Base-by-base conservation (phyloP, 306 rosid genomes). In the Cyclanthera cordifolia region DNA sequence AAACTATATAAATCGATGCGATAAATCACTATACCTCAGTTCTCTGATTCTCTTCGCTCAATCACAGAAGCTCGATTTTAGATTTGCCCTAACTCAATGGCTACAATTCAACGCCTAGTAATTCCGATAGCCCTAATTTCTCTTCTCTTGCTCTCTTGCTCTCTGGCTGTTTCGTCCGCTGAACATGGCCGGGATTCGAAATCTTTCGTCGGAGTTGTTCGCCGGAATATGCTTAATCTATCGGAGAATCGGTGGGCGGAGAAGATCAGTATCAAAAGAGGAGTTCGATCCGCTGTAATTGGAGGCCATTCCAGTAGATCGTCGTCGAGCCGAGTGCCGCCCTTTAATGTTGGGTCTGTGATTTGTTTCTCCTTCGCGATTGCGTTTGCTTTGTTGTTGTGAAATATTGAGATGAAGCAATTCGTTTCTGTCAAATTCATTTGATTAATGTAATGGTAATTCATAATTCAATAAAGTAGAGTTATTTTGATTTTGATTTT, bases 241-340 rank as follows among this genome's bases (percentile, higher is more conserved):
- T 4, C 50, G 49, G 66, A 9, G 21, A 23, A 39, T 61, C 69
- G 9, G 32, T 17, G 2, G 7, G 30, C 2, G 27, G 19, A 1
- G 7, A 65, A 65, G 8, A 65, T 65, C 53, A 65, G 15, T 45
- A 46, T 45, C 15, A 65, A 65, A 65, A 65, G 70, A 27, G 53
- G 70, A 0, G n/a, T 11, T 41, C 69, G 69, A 14, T 41, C 69
- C 20, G 52, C 51, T 1, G 69, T 43, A 2, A 43, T 21, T 24
- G 14, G 39, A 45, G 70, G 37, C 16, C 39, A 5, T 43, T 6
- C 24, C 8, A 45, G 23, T 21, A 0, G 21, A 45, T 65, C 70
- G 23, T 14, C 70, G 21, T 43, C 54, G 19, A 16, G 5, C 39
- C 20, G 39, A 14, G 14, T 21, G 28, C 16, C 39, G 54, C 25